Base-by-base conservation (phyloP, 306 rosid genomes). In the Mucuna pruriens region DNA sequence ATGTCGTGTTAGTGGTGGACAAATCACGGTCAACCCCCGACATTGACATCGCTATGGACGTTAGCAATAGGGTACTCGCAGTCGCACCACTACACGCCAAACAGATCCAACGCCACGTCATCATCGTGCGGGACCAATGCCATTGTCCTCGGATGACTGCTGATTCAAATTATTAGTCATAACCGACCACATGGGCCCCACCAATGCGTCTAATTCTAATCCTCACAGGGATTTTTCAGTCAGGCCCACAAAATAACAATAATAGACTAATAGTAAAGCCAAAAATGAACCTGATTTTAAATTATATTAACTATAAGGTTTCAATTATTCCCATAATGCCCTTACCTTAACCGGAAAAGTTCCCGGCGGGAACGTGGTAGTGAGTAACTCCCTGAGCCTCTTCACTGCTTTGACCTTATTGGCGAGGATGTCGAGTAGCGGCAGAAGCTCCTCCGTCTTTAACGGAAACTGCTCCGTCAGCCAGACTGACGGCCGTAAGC, bases 331-430 rank as follows among this genome's bases (percentile, higher is more conserved):
- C 79, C 7, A 19, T 54, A 48, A 38, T 23, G 79, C 82, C 88
- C 85, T 66, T 78, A 94, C 98, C 98, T 94, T 94, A 7, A 92
- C 98, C 76, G 98, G 97, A 36, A 94, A 94, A 1, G 90, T 90
- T 0, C 95, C 98, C 80, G 92, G 86, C 80, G 98, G 98, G 80
- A 94, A 91, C 87, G 88, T 94, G 26, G 98, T 89, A 46, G 98
- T 94, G 63, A 94, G 98, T 71, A 94, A 75, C 84, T 94, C 97
- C 22, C 97, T 86, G 87, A 94, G 87, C 84, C 97, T 84, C 82
- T 94, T 84, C 25, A 94, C 94, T 1, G 98, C 98, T 63, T 94
- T 94, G 9, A 94, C 97, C 65, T 92, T 94, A 86, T 85, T 94
- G 0, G 98, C 97, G 45, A 94, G 79, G 9, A 94, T 94, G 78